Base-by-base conservation (phyloP, 108 stramenopile species). In the Nitzschia inconspicua region DNA sequence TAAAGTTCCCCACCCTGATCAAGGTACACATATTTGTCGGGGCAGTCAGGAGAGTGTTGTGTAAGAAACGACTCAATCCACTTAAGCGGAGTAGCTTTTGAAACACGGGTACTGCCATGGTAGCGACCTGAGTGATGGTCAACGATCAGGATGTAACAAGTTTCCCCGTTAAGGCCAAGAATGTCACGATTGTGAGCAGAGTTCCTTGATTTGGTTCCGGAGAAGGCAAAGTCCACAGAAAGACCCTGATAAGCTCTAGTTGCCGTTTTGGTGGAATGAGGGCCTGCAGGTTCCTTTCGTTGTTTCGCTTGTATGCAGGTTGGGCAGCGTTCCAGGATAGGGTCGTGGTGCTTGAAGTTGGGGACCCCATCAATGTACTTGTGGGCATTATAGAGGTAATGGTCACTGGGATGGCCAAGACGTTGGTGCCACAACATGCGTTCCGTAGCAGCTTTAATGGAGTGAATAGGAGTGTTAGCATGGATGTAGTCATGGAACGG, bases 371-470 rank as follows among this genome's bases (percentile, higher is more conserved):
- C 30, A 35, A 68, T 46, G 42, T 25, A 16, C 29, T 47, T 34
- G 32, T 68, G 67, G 36, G 59, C 59, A 13, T 60, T 5, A 48
- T 37, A 60, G n/a, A 68, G 26, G 28, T 50, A 60, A 8, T 49
- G 3, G 26, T 68, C 59, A 39, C 48, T 42, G 3, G 48, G 58
- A 37, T 68, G 67, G 13, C 48, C 46, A 3, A 60, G 35, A 6
- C 67, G 58, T 60, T 68, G 67, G 37, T 68, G 67, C 67, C 67
- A 58, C 16, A 58, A 41, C n/a, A n/a, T n/a, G n/a, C n/a, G n/a
- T n/a, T n/a, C n/a, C n/a, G n/a, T n/a, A n/a, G n/a, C n/a, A n/a
- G n/a, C n/a, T n/a, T n/a, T n/a, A n/a, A n/a, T n/a, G n/a, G n/a
- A n/a, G n/a, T n/a, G n/a, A n/a, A n/a, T n/a, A n/a, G n/a, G n/a